These are phyloP conservation scores for Przewalskia tangutica DNA, from an alignment of 257 asterid genomes.

Conservation along the genomic window DNA sequence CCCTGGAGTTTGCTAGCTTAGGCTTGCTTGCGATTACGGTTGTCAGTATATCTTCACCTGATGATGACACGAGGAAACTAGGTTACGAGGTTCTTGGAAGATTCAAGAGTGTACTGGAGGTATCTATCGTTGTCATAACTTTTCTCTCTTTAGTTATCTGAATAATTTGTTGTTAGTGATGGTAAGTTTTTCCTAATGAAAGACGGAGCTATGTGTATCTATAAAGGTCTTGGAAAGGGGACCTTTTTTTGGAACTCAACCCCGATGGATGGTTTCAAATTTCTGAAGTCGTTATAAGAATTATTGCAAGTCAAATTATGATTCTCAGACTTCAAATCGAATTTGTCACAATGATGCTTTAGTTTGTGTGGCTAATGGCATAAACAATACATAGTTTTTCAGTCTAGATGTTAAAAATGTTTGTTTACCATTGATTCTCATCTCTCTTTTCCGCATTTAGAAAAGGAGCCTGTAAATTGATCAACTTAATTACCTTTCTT, in stretches of 20 bases:
- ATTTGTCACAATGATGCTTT: neutral
- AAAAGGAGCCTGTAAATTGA: neutral
- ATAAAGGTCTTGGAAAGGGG: neutral
- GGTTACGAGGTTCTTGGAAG: constrained; percentile 65
- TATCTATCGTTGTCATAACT: constrained; percentile 10
- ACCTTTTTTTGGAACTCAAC: neutral
- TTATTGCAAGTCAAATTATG: neutral
- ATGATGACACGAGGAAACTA: constrained; percentile 61
- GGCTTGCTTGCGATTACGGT: constrained; percentile 80
- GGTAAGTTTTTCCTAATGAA: neutral
- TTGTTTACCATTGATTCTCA: neutral
- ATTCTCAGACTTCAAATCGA: neutral
- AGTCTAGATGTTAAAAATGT: neutral
- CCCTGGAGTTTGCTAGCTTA: constrained; percentile 73
- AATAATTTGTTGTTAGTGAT: neutral
- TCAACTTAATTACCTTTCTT: neutral
- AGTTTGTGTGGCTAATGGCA: neutral
- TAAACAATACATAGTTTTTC: neutral
- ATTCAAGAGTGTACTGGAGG: constrained; percentile 68
- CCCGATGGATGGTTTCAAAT: neutral
- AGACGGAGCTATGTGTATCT: neutral
- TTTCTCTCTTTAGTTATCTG: constrained; percentile 1
- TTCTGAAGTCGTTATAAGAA: constrained; percentile 4
- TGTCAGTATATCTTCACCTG: constrained; percentile 75
- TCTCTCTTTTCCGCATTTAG: neutral